These are phyloP conservation scores for Skeletonema marinoi DNA, from an alignment of 108 stramenopile species.

Conservation along the genomic window DNA sequence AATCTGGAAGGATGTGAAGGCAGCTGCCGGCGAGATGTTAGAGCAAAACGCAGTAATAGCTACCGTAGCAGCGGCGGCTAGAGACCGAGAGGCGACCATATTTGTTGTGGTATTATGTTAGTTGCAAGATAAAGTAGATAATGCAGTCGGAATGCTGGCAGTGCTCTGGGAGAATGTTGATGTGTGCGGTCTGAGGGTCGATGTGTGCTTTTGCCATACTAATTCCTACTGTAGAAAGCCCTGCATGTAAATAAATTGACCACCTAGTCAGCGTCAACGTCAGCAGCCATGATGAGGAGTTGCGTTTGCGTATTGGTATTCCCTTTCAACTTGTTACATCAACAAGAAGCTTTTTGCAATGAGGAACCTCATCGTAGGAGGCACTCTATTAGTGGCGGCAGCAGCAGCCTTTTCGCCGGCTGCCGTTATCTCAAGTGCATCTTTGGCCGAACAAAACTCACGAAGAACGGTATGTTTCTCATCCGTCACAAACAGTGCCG, in stretches of 20 bases:
- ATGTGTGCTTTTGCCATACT: too few relatives aligned
- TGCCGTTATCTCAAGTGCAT: neutral
- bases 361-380: neutral
- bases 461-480: neutral
- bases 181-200: too few relatives aligned
- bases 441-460: neutral
- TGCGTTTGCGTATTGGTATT: too few relatives aligned
- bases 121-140: neutral
- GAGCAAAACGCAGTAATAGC: neutral
- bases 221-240: too few relatives aligned
- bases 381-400: neutral
- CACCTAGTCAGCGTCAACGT: too few relatives aligned
- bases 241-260: too few relatives aligned
- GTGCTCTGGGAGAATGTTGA: too few relatives aligned
- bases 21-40: neutral
- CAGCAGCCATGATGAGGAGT: too few relatives aligned
- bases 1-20: constrained; percentile 38
- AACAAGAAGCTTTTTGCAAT: neutral
- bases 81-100: neutral
- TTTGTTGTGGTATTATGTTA: neutral
- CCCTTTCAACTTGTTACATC: too few relatives aligned
- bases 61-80: neutral
- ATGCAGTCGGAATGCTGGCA: too few relatives aligned
- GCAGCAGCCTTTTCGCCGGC: neutral
- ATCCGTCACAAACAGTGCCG: neutral